A percentile compares a stretch with the other conserved stretches of the same genome.
Conservation (phyloP, 257 asterid species). For the Ocimum tenuiflorum region DNA sequence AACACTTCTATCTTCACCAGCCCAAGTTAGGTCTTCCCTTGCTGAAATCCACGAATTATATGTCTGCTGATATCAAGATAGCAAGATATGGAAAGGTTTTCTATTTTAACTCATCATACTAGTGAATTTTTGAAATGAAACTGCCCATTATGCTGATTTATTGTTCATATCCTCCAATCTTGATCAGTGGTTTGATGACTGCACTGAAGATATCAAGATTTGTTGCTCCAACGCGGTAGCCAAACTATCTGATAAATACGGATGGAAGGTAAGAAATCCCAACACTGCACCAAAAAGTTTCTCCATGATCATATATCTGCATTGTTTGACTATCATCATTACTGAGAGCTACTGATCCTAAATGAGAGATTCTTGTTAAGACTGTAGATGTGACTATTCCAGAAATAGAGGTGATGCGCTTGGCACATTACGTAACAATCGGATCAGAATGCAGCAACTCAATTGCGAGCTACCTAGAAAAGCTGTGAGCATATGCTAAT, state of each 20-base stretch:
- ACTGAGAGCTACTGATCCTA: neutral
- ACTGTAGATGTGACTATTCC: slow-evolving; percentile 73
- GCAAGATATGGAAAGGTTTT: slow-evolving; percentile 59
- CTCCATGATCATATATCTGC: neutral
- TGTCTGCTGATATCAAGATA: slow-evolving; percentile 41
- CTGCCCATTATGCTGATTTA: no score
- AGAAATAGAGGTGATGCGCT: slow-evolving; percentile 81
- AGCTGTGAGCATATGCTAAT: slow-evolving; percentile 31
- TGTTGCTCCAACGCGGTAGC: slow-evolving; percentile 61
- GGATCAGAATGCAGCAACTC: slow-evolving; percentile 70
- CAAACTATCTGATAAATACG: slow-evolving; percentile 44
- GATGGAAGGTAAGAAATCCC: slow-evolving; percentile 60
- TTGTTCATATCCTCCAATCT: neutral
- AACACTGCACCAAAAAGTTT: neutral
- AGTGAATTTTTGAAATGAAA: no score
- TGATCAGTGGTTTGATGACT: slow-evolving; percentile 84
- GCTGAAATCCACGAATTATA: slow-evolving; percentile 41
- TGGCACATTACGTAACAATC: slow-evolving; percentile 76
- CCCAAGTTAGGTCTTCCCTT: slow-evolving; percentile 54
- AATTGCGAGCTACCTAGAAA: slow-evolving; percentile 41
- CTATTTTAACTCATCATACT: neutral
- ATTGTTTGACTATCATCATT: neutral
- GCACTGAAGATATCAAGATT: slow-evolving; percentile 52
- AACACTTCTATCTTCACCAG: slow-evolving; percentile 23
- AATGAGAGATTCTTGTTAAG: slow-evolving; percentile 23